phyloP scores from a whole-genome alignment of 768 basidiomycete species.

The Lenzites betulinus region DNA sequence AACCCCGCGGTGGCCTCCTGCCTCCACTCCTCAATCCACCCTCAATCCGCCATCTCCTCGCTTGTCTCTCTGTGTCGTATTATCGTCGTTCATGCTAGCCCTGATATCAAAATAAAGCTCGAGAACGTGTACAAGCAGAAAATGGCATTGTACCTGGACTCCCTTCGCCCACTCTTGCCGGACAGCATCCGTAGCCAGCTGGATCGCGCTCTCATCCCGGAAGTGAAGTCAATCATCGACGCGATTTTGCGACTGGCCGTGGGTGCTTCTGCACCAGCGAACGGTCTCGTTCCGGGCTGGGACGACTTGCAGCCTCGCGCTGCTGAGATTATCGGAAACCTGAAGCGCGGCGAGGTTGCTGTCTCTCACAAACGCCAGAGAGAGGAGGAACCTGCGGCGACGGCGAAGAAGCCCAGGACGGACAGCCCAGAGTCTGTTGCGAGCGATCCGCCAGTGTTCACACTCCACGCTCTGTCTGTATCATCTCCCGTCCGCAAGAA shows the following conservation, averaged over 20 bases:
- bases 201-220: conserved; percentile 11
- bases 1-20: too few relatives aligned
- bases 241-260: conserved; percentile 14
- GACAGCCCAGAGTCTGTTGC: neutral
- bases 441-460: conserved; percentile 52
- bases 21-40: too few relatives aligned
- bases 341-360: conserved; percentile 13
- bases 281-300: conserved; percentile 6
- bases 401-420: conserved; percentile 10
- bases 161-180: conserved; percentile 13
- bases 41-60: too few relatives aligned
- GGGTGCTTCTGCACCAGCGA: conserved; percentile 10
- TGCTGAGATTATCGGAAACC: conserved; percentile 10
- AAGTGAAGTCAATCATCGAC: conserved; percentile 6
- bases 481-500: conserved; percentile 79
- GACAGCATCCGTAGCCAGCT: conserved; percentile 8
- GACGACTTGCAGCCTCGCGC: conserved; percentile 10
- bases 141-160: conserved; percentile 16
- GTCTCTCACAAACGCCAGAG: conserved; percentile 13
- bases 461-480: conserved; percentile 65
- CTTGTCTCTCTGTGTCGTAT: neutral
- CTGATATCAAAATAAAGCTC: too few relatives aligned
- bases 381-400: conserved; percentile 7
- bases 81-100: neutral
- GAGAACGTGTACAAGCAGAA: neutral